Evolutionary conservation across 306 rosid species (phyloP).

Genomic region (Alnus glutinosa): DNA sequence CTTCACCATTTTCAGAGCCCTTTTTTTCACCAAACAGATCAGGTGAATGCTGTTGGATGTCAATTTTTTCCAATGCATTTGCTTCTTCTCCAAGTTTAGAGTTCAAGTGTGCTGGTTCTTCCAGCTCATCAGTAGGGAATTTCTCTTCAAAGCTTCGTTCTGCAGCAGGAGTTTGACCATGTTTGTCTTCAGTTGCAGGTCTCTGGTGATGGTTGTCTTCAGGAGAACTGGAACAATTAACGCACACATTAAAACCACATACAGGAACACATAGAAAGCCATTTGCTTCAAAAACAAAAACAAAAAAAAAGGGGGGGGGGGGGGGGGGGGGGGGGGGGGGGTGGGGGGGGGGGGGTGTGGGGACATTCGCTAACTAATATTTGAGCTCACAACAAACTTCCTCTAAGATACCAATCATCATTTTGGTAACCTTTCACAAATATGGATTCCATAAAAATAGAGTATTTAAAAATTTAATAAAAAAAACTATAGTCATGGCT

Average conservation of each 20-base stretch:
- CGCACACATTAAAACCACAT: slow-evolving; percentile 23
- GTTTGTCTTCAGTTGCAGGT: slow-evolving; percentile 54
- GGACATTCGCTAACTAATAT: neutral
- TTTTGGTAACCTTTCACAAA: neutral
- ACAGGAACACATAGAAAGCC: slow-evolving; percentile 4
- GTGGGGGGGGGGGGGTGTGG: neutral
- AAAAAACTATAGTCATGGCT: neutral
- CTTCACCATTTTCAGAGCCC: slow-evolving; percentile 68
- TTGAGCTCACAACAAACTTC: neutral
- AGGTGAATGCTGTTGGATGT: slow-evolving; percentile 60
- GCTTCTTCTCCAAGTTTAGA: slow-evolving; percentile 54
- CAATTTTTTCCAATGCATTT: slow-evolving; percentile 47
- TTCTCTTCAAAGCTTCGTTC: slow-evolving; percentile 55
- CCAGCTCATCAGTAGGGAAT: slow-evolving; percentile 45
- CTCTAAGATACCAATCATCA: neutral
- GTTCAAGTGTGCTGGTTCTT: slow-evolving; percentile 43
- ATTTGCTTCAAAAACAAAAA: neutral
- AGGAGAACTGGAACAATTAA: slow-evolving; percentile 63
- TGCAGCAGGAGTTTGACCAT: slow-evolving; percentile 53
- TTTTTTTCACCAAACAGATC: slow-evolving; percentile 58
- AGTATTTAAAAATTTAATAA: neutral
- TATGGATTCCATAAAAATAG: neutral
- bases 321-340: neutral
- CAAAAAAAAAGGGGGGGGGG: too few species aligned
- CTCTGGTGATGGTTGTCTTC: slow-evolving; percentile 59